Base-by-base conservation (phyloP, 228 moss, liverwort and hornwort species). In the Sphagnum fallax region DNA sequence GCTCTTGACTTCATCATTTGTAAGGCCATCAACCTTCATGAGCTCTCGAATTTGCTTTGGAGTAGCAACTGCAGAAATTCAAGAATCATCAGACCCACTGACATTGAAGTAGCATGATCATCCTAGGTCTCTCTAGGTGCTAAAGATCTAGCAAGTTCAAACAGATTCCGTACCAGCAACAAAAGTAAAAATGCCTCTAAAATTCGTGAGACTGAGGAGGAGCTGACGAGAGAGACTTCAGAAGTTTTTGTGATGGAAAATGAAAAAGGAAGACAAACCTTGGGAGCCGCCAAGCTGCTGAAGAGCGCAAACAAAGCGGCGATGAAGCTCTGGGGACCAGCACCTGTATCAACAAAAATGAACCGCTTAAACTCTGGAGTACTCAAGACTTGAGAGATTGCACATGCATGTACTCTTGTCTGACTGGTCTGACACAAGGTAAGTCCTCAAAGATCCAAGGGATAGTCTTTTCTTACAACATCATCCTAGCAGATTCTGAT, bases 1-100 rank as follows among this genome's bases (percentile, higher is more conserved):
- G 59, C 98, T 98, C 75, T 98, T 98, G 66, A 98, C 98, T 86
- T 98, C 98, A 66, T 98, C 98, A 61, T 98, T 98, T 52, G 98
- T 98, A 49, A 98, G 98, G 7, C 98, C 94, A 47, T 98, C 98
- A 60, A 98, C 98, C 81, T 98, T 98, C 98, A 98, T 98, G 71
- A 98, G 76, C 77, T 98, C 98, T 61, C 98, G 81, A 50, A 98
- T 98, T 70, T 98, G 98, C 59, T 98, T 98, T 0, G 98, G 94
- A 49, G 98, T 98, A 12, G 98, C 98, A 65, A 94, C 97, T 97
- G 82, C 58, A 32, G 8, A 57, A 10, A 48, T 55, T 8, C 4
- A 55, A 55, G 12, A 8, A 55, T 1, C 55, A 32, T 49, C 50
- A n/a, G 15, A 10, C 13, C 6, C 12, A 12, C 8, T 55, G 55